phyloP scores from a whole-genome alignment of 2,329 filamentous ascomycete species.

The Aspergillus proliferans region DNA sequence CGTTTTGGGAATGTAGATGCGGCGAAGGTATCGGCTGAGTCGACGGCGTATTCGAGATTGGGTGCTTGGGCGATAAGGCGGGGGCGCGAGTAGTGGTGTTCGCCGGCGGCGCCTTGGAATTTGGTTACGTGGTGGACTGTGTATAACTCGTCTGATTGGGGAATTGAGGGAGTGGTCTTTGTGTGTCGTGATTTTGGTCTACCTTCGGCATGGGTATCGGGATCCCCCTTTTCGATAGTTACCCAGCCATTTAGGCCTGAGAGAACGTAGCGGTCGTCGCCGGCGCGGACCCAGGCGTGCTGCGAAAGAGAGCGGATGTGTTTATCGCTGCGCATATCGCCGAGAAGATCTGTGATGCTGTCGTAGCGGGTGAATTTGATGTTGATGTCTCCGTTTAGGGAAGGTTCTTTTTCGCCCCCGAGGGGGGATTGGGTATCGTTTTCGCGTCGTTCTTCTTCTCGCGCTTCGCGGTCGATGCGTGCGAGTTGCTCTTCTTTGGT shows the following conservation, averaged over 20 bases:
- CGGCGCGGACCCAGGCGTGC: slow-evolving; percentile 76
- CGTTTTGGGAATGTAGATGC: slow-evolving; percentile 57
- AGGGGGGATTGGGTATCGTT: neutral
- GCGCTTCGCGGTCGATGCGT: neutral
- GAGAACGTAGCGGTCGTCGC: slow-evolving; percentile 65
- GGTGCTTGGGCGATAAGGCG: slow-evolving; percentile 59
- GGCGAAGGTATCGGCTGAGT: slow-evolving; percentile 78
- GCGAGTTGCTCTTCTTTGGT: neutral
- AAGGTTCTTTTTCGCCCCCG: slow-evolving; percentile 14
- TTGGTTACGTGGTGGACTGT: slow-evolving; percentile 29
- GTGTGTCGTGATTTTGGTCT: slow-evolving; percentile 25
- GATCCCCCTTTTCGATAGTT: slow-evolving; percentile 38
- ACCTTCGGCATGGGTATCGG: slow-evolving; percentile 19
- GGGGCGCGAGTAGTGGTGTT: slow-evolving; percentile 60
- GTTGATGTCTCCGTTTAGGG: slow-evolving; percentile 33
- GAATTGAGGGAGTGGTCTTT: neutral
- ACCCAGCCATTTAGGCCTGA: slow-evolving; percentile 58
- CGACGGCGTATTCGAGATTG: slow-evolving; percentile 69
- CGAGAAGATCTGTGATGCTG: slow-evolving; percentile 82
- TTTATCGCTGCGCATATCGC: slow-evolving; percentile 70
- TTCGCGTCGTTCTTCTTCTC: neutral
- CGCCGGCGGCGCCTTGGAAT: slow-evolving; percentile 22
- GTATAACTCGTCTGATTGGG: slow-evolving; percentile 12
- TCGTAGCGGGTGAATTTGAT: slow-evolving; percentile 86
- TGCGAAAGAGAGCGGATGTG: slow-evolving; percentile 72